phyloP scores from a whole-genome alignment of 1,284 basidiomycete species.

The Ceratobasidium sp. region DNA sequence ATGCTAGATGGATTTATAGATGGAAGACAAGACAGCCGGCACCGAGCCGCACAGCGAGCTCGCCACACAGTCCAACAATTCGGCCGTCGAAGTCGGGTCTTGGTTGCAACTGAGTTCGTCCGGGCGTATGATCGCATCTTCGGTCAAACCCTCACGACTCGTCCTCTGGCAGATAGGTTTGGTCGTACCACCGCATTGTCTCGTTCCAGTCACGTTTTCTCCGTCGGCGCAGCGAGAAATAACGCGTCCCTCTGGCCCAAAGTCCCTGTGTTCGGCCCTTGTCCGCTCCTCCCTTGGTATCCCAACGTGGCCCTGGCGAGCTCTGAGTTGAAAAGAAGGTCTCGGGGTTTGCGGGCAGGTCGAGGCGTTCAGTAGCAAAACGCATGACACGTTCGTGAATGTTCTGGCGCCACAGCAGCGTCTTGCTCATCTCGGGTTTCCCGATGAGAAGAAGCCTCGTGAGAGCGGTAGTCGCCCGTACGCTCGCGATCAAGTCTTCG shows the following conservation, averaged over 20 bases:
- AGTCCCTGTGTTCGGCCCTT: conserved; percentile 72
- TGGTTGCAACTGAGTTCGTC: conserved; percentile 38
- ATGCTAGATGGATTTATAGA: conserved; percentile 13
- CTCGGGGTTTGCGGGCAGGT: conserved; percentile 75
- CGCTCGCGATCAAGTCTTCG: conserved; percentile 81
- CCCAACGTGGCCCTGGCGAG: conserved; percentile 43
- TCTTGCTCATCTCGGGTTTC: conserved; percentile 64
- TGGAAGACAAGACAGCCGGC: neutral
- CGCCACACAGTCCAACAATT: conserved; percentile 2
- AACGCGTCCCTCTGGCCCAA: conserved; percentile 73
- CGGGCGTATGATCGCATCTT: conserved; percentile 1
- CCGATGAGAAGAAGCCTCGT: conserved; percentile 65
- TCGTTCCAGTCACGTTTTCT: conserved; percentile 91
- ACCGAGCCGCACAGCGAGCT: neutral
- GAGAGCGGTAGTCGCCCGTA: conserved; percentile 74
- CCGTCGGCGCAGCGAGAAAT: conserved; percentile 79
- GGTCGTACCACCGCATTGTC: conserved; percentile 78
- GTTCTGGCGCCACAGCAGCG: conserved; percentile 58
- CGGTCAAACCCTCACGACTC: conserved; percentile 45
- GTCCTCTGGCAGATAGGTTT: conserved; percentile 75
- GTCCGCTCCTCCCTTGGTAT: conserved; percentile 64
- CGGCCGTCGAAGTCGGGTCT: conserved; percentile 1
- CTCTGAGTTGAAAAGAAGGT: conserved; percentile 54
- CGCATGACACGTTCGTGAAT: conserved; percentile 71
- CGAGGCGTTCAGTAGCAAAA: conserved; percentile 69